phyloP scores from a whole-genome alignment of 2,329 filamentous ascomycete genomes.

The Colletotrichum cuscutae region DNA sequence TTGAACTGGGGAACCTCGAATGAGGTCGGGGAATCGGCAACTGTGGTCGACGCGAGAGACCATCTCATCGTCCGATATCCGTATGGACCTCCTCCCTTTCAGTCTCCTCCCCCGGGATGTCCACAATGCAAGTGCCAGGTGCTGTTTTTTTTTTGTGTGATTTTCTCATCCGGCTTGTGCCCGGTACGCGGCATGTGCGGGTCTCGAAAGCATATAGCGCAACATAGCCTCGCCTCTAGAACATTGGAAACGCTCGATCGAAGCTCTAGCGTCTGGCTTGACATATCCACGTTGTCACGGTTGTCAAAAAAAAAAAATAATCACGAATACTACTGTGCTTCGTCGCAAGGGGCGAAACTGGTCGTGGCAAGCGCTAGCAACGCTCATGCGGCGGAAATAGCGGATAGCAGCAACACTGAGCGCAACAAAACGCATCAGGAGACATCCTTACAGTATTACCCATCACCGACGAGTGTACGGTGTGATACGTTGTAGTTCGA shows the following conservation, averaged over 20 bases:
- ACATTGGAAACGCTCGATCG: neutral
- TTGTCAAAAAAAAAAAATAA: too few species aligned
- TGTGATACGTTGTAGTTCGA: neutral
- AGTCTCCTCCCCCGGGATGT: neutral
- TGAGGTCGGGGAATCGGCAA: constrained; percentile 1
- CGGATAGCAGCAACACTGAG: neutral
- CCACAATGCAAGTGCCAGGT: neutral
- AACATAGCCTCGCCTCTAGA: constrained; percentile 13
- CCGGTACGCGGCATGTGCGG: neutral
- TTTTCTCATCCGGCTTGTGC: neutral
- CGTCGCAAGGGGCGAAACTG: neutral
- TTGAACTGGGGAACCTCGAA: neutral
- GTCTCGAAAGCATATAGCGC: neutral
- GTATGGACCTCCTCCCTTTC: too few species aligned
- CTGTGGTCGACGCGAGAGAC: neutral
- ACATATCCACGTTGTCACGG: neutral
- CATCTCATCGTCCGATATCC: neutral
- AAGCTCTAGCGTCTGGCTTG: neutral
- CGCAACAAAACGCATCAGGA: neutral
- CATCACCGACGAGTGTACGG: constrained; percentile 12
- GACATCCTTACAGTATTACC: neutral
- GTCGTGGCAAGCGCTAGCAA: constrained; percentile 9
- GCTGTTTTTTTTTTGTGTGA: too few species aligned
- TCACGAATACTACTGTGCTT: too few species aligned
- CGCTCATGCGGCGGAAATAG: neutral